A percentile compares a stretch with the other conserved stretches of the same genome.
phyloP scores from a whole-genome alignment of 129 eudicot species.

The Centella asiatica region DNA sequence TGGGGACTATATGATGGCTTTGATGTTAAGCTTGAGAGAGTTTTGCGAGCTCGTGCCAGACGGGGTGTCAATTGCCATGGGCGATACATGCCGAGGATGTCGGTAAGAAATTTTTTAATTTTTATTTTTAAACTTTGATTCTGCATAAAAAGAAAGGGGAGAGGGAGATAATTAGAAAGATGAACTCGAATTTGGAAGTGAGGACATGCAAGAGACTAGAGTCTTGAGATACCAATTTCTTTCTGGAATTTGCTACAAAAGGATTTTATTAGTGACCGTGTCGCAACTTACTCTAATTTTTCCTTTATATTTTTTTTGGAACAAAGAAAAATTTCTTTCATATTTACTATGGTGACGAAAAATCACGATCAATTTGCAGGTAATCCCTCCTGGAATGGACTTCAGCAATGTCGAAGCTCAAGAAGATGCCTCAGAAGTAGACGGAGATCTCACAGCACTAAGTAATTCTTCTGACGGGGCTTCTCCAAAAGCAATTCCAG shows the following conservation, averaged over 20 bases:
- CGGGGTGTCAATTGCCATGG: constrained; percentile 83
- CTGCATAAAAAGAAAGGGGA: background rate
- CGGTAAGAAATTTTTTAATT: constrained; percentile 31
- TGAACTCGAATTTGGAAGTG: too few species aligned
- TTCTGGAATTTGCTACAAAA: too few species aligned
- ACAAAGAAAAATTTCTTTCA: background rate
- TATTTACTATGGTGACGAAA: background rate
- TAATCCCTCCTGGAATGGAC: constrained; percentile 98
- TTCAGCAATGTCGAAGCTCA: constrained; percentile 69
- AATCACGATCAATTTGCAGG: constrained; percentile 30
- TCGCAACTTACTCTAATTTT: background rate
- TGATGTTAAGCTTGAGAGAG: constrained; percentile 88
- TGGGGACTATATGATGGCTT: constrained; percentile 94
- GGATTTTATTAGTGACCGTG: background rate
- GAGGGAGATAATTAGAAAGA: too few species aligned
- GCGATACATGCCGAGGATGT: constrained; percentile 94
- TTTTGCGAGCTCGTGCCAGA: constrained; percentile 74
- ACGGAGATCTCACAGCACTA: constrained; percentile 47
- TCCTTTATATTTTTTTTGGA: background rate
- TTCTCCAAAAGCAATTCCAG: constrained; percentile 66
- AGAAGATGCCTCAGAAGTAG: constrained; percentile 47
- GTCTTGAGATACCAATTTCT: too few species aligned
- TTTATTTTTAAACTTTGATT: background rate
- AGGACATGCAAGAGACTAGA: too few species aligned
- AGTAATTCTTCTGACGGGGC: constrained; percentile 54